Conservation (phyloP, 805 yeast species). For the Schwanniomyces vanrijiae region DNA sequence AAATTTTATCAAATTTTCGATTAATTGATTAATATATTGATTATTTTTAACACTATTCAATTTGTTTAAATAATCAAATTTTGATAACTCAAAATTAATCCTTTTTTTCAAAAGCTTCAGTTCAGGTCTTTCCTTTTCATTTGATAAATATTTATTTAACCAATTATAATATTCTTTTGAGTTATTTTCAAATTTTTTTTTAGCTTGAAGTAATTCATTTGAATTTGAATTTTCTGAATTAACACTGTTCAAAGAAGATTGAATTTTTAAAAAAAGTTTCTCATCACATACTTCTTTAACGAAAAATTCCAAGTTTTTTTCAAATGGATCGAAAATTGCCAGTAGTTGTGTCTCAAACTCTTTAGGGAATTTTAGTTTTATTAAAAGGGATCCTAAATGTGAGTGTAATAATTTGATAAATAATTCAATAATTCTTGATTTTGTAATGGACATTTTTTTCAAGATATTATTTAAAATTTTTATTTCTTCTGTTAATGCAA, state of each 20-base stretch:
- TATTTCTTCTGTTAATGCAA: conserved; percentile 29
- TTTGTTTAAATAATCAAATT: conserved; percentile 47
- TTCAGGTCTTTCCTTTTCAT: conserved; percentile 44
- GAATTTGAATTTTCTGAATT: conserved; percentile 13
- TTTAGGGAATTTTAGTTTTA: conserved; percentile 20
- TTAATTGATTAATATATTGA: conserved; percentile 38
- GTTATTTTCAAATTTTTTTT: conserved; percentile 36
- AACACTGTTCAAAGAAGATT: conserved; percentile 6
- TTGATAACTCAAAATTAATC: conserved; percentile 41
- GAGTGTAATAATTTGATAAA: conserved; percentile 18
- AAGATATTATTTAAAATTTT: conserved; percentile 26
- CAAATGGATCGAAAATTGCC: conserved; percentile 32
- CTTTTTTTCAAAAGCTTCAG: conserved; percentile 36
- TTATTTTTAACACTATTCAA: conserved; percentile 37
- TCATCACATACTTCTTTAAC: conserved; percentile 27
- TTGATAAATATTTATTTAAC: conserved; percentile 43
- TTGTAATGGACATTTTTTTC: conserved; percentile 17
- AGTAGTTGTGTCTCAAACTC: conserved; percentile 25
- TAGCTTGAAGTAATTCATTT: conserved; percentile 23
- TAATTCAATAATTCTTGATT: conserved; percentile 22
- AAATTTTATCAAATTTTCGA: conserved; percentile 38
- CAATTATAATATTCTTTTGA: conserved; percentile 45
- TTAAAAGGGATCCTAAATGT: conserved; percentile 25
- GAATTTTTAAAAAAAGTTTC: conserved; percentile 27
- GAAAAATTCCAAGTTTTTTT: conserved; percentile 28